Evolutionary conservation across 2,329 filamentous ascomycete genomes (phyloP).

Genomic region (Nemania serpens): DNA sequence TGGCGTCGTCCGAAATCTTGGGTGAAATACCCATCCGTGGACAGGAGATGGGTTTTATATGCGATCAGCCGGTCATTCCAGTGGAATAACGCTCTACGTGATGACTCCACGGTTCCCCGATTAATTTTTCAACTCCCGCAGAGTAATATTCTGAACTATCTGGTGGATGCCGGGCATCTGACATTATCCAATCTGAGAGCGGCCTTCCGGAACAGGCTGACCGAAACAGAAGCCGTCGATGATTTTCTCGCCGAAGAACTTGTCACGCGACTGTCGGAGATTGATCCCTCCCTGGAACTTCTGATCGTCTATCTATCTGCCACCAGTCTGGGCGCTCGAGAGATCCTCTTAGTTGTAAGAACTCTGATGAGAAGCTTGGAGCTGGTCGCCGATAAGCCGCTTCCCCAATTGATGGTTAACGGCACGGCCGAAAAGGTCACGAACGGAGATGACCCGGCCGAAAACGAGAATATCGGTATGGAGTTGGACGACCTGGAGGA

Average conservation of each 20-base stretch:
- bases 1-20: conserved; percentile 57
- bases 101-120: conserved; percentile 48
- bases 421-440: conserved; percentile 34
- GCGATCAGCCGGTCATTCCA: conserved; percentile 66
- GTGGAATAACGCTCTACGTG: conserved; percentile 53
- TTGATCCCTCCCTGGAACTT: conserved; percentile 71
- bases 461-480: conserved; percentile 49
- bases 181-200: conserved; percentile 63
- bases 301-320: conserved; percentile 68
- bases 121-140: conserved; percentile 52
- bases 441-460: conserved; percentile 36
- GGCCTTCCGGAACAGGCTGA: conserved; percentile 57
- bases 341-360: conserved; percentile 69
- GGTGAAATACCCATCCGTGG: conserved; percentile 57
- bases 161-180: conserved; percentile 64
- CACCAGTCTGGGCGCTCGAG: conserved; percentile 67
- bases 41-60: conserved; percentile 69
- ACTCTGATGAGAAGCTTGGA: conserved; percentile 72
- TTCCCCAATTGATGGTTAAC: conserved; percentile 40
- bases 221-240: conserved; percentile 49
- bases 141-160: conserved; percentile 62
- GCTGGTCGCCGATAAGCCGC: conserved; percentile 51
- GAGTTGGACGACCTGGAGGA: conserved; percentile 65
- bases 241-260: conserved; percentile 64
- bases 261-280: conserved; percentile 62